Evolutionary conservation across 1,284 basidiomycete species (phyloP).

Genomic region (Ceratobasidium sp.): DNA sequence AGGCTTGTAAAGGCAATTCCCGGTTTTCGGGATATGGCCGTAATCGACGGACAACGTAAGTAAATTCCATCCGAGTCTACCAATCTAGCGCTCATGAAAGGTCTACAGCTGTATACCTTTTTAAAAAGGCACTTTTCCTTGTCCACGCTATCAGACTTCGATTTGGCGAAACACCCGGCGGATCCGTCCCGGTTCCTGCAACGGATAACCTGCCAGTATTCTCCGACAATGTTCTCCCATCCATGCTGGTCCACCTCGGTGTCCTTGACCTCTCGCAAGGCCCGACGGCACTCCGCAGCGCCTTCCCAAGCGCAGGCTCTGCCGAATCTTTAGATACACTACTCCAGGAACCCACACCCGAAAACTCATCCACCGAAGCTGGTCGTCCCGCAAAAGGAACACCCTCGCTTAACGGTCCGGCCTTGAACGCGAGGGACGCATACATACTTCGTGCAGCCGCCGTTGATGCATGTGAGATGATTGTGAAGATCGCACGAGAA

Average conservation of each 20-base stretch:
- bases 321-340: slow-evolving; percentile 37
- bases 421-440: slow-evolving; percentile 72
- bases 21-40: slow-evolving; percentile 79
- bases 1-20: slow-evolving; percentile 81
- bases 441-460: slow-evolving; percentile 85
- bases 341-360: slow-evolving; percentile 30
- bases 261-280: slow-evolving; percentile 70
- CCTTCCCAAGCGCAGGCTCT: slow-evolving; percentile 26
- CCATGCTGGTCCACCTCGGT: slow-evolving; percentile 82
- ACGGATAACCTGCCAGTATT: slow-evolving; percentile 79
- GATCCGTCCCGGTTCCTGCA: slow-evolving; percentile 70
- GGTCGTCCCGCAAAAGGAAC: slow-evolving; percentile 22
- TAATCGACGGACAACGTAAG: slow-evolving; percentile 74
- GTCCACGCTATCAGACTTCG: slow-evolving; percentile 77
- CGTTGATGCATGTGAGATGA: slow-evolving; percentile 79
- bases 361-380: slow-evolving; percentile 30
- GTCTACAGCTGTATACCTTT: slow-evolving; percentile 79
- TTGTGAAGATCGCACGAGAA: slow-evolving; percentile 69
- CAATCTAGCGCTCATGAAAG: slow-evolving; percentile 26
- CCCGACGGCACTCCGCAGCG: background rate
- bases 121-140: slow-evolving; percentile 91
- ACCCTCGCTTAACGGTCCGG: slow-evolving; percentile 67
- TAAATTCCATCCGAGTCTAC: slow-evolving; percentile 49
- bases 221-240: slow-evolving; percentile 89
- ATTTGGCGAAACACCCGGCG: slow-evolving; percentile 65